Conservation (phyloP, 768 basidiomycete genomes). For the Leccinum boreale region DNA sequence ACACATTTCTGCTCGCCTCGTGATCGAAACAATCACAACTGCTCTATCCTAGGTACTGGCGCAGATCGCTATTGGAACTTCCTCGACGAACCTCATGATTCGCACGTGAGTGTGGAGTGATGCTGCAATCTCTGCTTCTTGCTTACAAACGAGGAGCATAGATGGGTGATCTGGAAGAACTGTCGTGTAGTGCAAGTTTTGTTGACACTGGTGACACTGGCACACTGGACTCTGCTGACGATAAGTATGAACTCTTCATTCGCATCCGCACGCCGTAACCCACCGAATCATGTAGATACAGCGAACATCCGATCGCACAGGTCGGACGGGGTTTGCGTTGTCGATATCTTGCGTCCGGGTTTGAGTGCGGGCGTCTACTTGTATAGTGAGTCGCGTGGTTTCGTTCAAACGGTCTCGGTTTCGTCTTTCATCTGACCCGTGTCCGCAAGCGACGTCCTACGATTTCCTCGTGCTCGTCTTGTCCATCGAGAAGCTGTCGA, state of each 20-base stretch:
- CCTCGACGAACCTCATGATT: slow-evolving; percentile 28
- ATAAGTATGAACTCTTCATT: slow-evolving; percentile 6
- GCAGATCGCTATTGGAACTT: slow-evolving; percentile 13
- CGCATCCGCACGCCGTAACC: neutral
- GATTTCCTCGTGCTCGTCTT: slow-evolving; percentile 20
- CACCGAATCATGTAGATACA: slow-evolving; percentile 9
- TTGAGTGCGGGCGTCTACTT: slow-evolving; percentile 9
- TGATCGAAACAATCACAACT: neutral
- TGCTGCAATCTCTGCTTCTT: neutral
- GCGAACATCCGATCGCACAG: neutral
- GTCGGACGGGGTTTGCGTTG: neutral
- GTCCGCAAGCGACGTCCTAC: slow-evolving; percentile 15
- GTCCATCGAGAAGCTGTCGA: slow-evolving; percentile 15
- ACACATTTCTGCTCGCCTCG: neutral
- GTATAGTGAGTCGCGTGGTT: slow-evolving; percentile 17
- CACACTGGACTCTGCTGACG: slow-evolving; percentile 23
- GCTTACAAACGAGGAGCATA: neutral
- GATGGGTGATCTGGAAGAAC: slow-evolving; percentile 29
- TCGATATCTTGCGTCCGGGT: neutral
- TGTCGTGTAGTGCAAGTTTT: slow-evolving; percentile 13
- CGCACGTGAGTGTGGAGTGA: slow-evolving; percentile 20
- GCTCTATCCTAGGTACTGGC: slow-evolving; percentile 8
- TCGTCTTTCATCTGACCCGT: neutral
- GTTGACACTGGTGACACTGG: slow-evolving; percentile 8
- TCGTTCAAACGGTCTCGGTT: neutral